Conservation (phyloP, 2,329 filamentous ascomycete species). For the Colletotrichum sp. region DNA sequence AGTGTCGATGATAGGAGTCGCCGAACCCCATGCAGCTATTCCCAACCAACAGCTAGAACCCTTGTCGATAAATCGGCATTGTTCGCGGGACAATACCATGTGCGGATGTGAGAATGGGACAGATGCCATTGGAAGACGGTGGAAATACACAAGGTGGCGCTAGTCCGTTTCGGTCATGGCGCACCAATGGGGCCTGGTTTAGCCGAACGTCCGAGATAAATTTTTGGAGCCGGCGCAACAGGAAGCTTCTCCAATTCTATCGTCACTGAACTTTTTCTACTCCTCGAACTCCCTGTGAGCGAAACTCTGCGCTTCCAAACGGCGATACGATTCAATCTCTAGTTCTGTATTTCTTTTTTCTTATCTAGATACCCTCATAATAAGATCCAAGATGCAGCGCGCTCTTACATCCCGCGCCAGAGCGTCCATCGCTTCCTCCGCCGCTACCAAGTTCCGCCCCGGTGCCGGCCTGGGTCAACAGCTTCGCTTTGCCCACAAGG, state of each 20-base stretch:
- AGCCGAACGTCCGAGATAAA: slow-evolving; percentile 45
- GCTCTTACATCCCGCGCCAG: slow-evolving; percentile 83
- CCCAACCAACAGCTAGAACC: neutral
- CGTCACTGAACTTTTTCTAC: slow-evolving; percentile 26
- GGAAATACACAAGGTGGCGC: slow-evolving; percentile 33
- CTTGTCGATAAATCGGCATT: neutral
- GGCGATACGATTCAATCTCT: slow-evolving; percentile 31
- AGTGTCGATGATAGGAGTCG: neutral
- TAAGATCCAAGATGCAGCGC: slow-evolving; percentile 80
- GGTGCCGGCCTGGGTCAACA: slow-evolving; percentile 77
- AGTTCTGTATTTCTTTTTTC: slow-evolving; percentile 31
- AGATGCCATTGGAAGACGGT: slow-evolving; percentile 42
- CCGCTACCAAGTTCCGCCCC: slow-evolving; percentile 68
- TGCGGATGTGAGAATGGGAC: slow-evolving; percentile 20
- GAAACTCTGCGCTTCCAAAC: slow-evolving; percentile 29
- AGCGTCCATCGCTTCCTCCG: slow-evolving; percentile 79
- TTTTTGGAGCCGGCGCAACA: slow-evolving; percentile 37
- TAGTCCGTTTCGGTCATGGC: slow-evolving; percentile 35
- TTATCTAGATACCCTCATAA: slow-evolving; percentile 33
- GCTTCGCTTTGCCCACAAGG: slow-evolving; percentile 97
- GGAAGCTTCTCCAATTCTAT: slow-evolving; percentile 18
- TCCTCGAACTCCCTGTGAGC: slow-evolving; percentile 28
- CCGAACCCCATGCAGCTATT: neutral
- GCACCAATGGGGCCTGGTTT: slow-evolving; percentile 38
- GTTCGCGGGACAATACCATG: slow-evolving; percentile 10